A percentile compares a stretch with the other conserved stretches of the same genome.
phyloP scores from a whole-genome alignment of 805 yeast species.

The Yamadazyma scolyti region DNA sequence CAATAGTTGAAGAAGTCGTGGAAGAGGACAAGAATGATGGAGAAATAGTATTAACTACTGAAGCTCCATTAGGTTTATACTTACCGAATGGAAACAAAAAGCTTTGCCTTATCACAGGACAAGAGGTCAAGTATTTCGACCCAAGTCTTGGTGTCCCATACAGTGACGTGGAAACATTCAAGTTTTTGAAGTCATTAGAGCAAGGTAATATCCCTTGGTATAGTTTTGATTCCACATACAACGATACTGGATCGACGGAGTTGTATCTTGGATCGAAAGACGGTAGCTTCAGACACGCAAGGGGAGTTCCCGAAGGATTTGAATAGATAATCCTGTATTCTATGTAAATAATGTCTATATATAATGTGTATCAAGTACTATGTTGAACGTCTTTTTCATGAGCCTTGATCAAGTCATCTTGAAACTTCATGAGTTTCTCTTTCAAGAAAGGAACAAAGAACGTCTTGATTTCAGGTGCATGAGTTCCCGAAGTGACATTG shows the following conservation, averaged over 20 bases:
- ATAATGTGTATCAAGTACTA: conserved; percentile 19
- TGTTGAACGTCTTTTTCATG: conserved; percentile 67
- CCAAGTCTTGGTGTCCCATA: conserved; percentile 88
- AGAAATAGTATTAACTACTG: conserved; percentile 50
- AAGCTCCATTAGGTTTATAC: conserved; percentile 71
- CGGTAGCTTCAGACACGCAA: conserved; percentile 67
- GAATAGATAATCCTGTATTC: conserved; percentile 15
- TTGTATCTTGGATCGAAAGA: conserved; percentile 38
- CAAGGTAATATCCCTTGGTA: conserved; percentile 53
- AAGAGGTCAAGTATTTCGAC: conserved; percentile 78
- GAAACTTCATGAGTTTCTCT: conserved; percentile 52
- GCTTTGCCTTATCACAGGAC: conserved; percentile 72
- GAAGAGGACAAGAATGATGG: conserved; percentile 31
- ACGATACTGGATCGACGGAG: conserved; percentile 49
- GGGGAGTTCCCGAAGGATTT: conserved; percentile 88
- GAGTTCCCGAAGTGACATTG: conserved; percentile 36
- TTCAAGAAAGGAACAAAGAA: conserved; percentile 51
- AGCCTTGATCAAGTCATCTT: conserved; percentile 54
- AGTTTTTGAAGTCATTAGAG: conserved; percentile 49
- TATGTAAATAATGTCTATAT: conserved; percentile 1
- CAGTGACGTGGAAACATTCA: conserved; percentile 76
- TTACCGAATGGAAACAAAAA: conserved; percentile 66
- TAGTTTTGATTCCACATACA: conserved; percentile 45
- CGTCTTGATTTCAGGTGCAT: conserved; percentile 41
- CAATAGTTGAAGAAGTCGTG: conserved; percentile 42